A percentile compares a stretch with the other conserved stretches of the same genome.
Evolutionary conservation across 768 basidiomycete species (phyloP).

Genomic region (Xerocomus potaroensis): DNA sequence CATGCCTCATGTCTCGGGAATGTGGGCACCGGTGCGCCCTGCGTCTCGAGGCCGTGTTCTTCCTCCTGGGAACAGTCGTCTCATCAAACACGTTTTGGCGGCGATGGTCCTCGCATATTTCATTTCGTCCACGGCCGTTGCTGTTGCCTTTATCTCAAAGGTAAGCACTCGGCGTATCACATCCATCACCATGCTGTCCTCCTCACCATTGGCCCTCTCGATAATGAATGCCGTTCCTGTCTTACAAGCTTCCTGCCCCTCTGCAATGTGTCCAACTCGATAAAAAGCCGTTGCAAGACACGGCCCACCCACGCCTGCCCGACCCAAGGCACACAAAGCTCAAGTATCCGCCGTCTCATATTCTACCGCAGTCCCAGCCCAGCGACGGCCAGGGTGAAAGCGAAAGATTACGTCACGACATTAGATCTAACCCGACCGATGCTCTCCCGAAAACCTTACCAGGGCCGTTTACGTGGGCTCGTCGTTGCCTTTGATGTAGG

Average conservation of each 20-base stretch:
- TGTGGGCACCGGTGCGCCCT: not conserved
- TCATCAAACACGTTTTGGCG: constrained; percentile 11
- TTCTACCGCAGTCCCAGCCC: too few species aligned
- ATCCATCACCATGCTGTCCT: constrained; percentile 16
- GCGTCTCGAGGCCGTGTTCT: too few species aligned
- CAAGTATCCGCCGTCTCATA: not conserved
- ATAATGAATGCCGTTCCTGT: too few species aligned
- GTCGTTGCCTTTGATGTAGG: constrained; percentile 40
- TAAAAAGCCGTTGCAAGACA: constrained; percentile 15
- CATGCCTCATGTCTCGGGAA: constrained; percentile 17
- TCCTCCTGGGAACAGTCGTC: too few species aligned
- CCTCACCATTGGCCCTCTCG: too few species aligned
- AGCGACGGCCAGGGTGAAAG: too few species aligned
- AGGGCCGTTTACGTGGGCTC: constrained; percentile 33
- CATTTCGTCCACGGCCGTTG: not conserved
- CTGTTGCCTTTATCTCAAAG: too few species aligned
- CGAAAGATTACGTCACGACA: too few species aligned
- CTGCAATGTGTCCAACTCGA: too few species aligned
- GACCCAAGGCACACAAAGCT: not conserved
- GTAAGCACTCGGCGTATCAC: too few species aligned
- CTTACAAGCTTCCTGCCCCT: too few species aligned
- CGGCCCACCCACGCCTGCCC: not conserved
- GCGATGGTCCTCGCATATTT: constrained; percentile 9
- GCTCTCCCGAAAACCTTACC: constrained; percentile 35
- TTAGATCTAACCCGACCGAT: constrained; percentile 14